Evolutionary conservation across 1,284 basidiomycete genomes (phyloP).

Genomic region (Naganishia liquefaciens): DNA sequence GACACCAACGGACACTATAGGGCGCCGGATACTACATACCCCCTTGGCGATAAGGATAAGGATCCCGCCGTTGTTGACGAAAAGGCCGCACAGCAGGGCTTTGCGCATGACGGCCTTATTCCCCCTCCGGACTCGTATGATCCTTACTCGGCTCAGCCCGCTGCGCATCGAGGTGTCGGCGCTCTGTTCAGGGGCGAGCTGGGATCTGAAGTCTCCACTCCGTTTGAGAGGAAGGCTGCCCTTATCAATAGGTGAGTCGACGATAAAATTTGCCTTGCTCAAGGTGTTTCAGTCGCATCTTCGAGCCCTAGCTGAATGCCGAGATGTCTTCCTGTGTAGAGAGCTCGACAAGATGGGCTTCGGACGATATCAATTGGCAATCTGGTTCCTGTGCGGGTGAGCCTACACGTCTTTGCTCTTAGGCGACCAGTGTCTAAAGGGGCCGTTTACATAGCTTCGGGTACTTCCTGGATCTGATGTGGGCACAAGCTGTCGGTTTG

Average conservation of each 20-base stretch:
- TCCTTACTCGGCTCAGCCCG: background rate
- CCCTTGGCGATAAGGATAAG: slow-evolving; percentile 1
- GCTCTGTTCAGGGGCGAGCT: slow-evolving; percentile 19
- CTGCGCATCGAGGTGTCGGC: slow-evolving; percentile 12
- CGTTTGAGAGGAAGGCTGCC: slow-evolving; percentile 46
- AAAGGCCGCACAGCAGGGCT: slow-evolving; percentile 16
- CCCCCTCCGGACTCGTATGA: slow-evolving; percentile 20
- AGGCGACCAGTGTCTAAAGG: background rate
- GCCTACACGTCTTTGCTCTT: background rate
- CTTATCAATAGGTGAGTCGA: slow-evolving; percentile 46
- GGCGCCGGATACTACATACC: background rate
- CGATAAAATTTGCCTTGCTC: background rate
- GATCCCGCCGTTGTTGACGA: slow-evolving; percentile 12
- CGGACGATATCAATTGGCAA: slow-evolving; percentile 39
- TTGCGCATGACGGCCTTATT: slow-evolving; percentile 17
- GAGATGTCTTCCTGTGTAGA: slow-evolving; percentile 14
- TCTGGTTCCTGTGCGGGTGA: slow-evolving; percentile 43
- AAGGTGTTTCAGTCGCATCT: too few species aligned
- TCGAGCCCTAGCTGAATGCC: background rate
- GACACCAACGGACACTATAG: slow-evolving; percentile 19
- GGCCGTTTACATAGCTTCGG: slow-evolving; percentile 39
- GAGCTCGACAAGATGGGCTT: slow-evolving; percentile 41
- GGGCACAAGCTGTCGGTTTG: slow-evolving; percentile 45
- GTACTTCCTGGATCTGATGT: slow-evolving; percentile 46
- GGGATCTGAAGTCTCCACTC: slow-evolving; percentile 31